Conservation (phyloP, 1,284 basidiomycete genomes). For the Ceratobasidium sp. region DNA sequence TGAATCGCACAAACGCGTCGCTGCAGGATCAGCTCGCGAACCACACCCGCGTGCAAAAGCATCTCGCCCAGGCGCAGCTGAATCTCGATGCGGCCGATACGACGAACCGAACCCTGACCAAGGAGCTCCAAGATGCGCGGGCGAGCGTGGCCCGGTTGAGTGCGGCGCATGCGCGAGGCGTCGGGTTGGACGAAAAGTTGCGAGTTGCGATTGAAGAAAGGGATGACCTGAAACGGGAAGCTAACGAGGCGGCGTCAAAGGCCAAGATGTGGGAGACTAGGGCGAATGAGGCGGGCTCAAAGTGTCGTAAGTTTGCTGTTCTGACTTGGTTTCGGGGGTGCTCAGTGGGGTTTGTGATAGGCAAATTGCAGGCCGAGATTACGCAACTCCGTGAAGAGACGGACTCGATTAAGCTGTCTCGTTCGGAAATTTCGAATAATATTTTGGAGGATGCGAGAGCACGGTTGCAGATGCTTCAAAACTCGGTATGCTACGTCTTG, state of each 20-base stretch:
- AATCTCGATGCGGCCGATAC: conserved; percentile 85
- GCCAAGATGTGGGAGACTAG: conserved; percentile 76
- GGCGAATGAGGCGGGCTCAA: conserved; percentile 68
- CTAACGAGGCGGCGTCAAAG: conserved; percentile 76
- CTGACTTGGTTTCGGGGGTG: not conserved
- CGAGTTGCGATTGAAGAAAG: conserved; percentile 71
- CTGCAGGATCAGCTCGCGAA: conserved; percentile 28
- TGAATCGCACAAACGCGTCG: conserved; percentile 40
- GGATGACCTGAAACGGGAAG: conserved; percentile 87
- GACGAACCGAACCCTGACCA: conserved; percentile 76
- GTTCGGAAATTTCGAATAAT: conserved; percentile 73
- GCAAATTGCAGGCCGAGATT: conserved; percentile 79
- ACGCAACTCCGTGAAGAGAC: conserved; percentile 62
- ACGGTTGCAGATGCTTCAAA: conserved; percentile 70
- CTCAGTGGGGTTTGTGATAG: conserved; percentile 54
- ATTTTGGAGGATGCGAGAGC: conserved; percentile 76
- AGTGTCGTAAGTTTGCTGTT: conserved; percentile 57
- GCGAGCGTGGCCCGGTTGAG: conserved; percentile 73
- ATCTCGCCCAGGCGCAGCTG: conserved; percentile 78
- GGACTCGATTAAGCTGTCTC: conserved; percentile 73
- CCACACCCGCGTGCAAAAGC: conserved; percentile 60
- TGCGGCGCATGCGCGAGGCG: conserved; percentile 72
- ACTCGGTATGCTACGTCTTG: conserved; percentile 52
- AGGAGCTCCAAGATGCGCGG: conserved; percentile 83
- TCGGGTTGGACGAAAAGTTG: conserved; percentile 76